A percentile compares a stretch with the other conserved stretches of the same genome.
These are phyloP conservation scores for Caryopteris hybrid DNA, from an alignment of 305 asterid species.

Conservation along the genomic window DNA sequence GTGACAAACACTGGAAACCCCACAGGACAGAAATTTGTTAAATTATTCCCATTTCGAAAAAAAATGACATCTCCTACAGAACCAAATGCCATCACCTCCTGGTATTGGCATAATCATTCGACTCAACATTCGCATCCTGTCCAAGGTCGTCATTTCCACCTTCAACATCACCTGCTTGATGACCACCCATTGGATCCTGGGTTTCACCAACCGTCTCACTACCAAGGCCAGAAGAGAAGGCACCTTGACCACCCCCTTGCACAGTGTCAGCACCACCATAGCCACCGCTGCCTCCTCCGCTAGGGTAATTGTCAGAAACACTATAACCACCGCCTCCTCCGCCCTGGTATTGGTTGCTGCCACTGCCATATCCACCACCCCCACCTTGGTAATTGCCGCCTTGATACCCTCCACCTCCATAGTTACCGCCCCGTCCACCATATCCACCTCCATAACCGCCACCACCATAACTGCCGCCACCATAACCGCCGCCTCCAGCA, in stretches of 20 bases:
- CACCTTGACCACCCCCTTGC: constrained; percentile 27
- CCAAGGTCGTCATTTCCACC: constrained; percentile 25
- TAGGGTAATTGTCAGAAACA: constrained; percentile 3
- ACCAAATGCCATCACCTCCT: constrained; percentile 29
- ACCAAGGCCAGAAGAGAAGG: constrained; percentile 22
- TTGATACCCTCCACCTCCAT: constrained; percentile 37
- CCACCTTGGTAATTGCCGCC: constrained; percentile 31
- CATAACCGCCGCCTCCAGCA: constrained; percentile 35
- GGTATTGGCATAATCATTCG: constrained; percentile 39
- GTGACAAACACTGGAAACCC: constrained; percentile 9
- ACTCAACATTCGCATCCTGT: constrained; percentile 33
- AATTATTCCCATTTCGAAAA: constrained; percentile 15
- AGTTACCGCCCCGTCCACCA: constrained; percentile 31
- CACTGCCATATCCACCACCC: constrained; percentile 24
- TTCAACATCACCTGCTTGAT: constrained; percentile 8
- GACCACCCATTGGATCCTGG: constrained; percentile 24
- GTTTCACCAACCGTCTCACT: constrained; percentile 24
- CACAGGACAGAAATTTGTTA: neutral
- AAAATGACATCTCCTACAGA: neutral
- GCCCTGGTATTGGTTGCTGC: constrained; percentile 6
- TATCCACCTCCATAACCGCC: constrained; percentile 35
- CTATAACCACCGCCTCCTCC: constrained; percentile 27
- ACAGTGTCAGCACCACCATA: constrained; percentile 21
- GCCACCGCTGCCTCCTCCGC: constrained; percentile 25
- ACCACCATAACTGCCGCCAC: constrained; percentile 44